phyloP scores from a whole-genome alignment of 2,329 filamentous ascomycete genomes.

The Diaporthe batatas region DNA sequence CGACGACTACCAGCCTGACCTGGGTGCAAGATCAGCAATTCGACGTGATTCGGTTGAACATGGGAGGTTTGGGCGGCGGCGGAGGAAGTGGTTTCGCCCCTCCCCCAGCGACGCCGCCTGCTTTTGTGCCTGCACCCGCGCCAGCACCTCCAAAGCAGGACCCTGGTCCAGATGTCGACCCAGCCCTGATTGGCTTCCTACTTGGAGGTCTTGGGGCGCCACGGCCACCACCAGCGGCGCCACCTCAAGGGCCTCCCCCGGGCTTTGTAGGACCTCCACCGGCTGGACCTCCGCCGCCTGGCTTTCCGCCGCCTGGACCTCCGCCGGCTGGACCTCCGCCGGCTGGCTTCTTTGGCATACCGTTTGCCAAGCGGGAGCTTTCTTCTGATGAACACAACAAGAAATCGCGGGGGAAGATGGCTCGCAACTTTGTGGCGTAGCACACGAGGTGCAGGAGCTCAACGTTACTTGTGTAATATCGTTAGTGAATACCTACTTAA shows the following conservation, averaged over 20 bases:
- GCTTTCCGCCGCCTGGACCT: too few relatives aligned
- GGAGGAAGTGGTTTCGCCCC: conserved; percentile 6
- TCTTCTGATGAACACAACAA: background rate
- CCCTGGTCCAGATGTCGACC: background rate
- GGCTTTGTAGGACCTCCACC: background rate
- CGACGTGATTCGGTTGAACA: conserved; percentile 18
- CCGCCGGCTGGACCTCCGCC: conserved; percentile 1
- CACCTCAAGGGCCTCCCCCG: background rate
- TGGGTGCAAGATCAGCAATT: conserved; percentile 9
- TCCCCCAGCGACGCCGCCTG: background rate
- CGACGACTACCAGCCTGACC: conserved; percentile 3
- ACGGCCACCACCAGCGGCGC: too few relatives aligned
- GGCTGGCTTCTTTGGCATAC: conserved; percentile 17
- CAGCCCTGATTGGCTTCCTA: conserved; percentile 16
- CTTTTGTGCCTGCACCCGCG: background rate
- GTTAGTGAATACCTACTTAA: background rate
- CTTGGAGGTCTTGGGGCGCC: background rate
- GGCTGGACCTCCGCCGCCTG: background rate
- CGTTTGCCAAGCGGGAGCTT: conserved; percentile 5
- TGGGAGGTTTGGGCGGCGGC: conserved; percentile 2
- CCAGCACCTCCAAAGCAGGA: background rate
- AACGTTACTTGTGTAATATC: background rate
- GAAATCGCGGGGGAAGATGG: background rate
- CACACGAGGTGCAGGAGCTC: background rate
- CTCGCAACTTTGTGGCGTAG: conserved; percentile 13